Percentiles rank a stretch among this genome's conserved stretches.
These are phyloP conservation scores for Asterella californica DNA, from an alignment of 225 moss, liverwort and hornwort genomes.

Conservation along the genomic window DNA sequence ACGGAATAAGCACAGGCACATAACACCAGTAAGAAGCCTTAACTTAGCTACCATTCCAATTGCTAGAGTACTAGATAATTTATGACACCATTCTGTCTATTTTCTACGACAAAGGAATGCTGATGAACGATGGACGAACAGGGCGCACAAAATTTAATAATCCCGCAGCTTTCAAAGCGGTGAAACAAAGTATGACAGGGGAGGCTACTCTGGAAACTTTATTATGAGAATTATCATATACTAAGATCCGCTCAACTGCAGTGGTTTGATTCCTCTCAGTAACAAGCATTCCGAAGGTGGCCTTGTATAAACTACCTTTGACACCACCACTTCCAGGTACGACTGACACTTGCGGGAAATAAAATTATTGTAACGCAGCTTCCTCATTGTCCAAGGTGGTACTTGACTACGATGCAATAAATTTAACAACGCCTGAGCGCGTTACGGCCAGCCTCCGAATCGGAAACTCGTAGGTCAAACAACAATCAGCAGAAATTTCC, in stretches of 20 bases:
- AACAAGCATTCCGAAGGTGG: background rate
- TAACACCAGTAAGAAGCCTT: background rate
- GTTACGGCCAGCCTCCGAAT: background rate
- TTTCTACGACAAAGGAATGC: background rate
- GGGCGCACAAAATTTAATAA: background rate
- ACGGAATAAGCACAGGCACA: constrained; percentile 8
- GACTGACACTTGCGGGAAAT: background rate
- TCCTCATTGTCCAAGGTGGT: background rate
- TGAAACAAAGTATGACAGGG: background rate
- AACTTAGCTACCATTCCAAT: background rate
- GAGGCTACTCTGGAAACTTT: background rate
- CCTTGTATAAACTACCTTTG: background rate
- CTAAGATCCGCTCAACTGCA: background rate
- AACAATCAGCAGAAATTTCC: background rate
- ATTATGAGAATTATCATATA: background rate
- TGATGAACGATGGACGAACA: background rate
- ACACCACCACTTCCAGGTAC: background rate
- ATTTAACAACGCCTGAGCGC: background rate
- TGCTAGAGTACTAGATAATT: background rate
- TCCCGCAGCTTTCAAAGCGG: background rate
- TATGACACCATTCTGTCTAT: background rate
- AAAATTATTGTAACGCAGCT: background rate
- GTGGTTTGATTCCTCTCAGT: background rate
- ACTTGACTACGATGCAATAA: background rate
- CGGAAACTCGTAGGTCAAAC: background rate